These are phyloP conservation scores for Coelastrella sp. DNA, from an alignment of 139 green algal species.

Conservation along the genomic window DNA sequence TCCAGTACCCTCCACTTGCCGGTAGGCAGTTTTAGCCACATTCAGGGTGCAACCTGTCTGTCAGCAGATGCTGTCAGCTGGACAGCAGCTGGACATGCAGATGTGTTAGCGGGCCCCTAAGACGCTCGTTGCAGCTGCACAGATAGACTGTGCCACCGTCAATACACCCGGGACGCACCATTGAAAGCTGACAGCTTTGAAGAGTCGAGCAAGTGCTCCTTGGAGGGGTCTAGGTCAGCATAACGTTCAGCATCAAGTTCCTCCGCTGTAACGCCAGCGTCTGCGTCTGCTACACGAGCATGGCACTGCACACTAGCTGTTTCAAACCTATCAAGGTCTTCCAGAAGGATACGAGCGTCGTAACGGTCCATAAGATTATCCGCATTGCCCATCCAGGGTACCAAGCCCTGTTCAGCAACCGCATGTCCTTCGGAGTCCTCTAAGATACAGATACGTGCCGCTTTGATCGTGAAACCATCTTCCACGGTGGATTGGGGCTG, in stretches of 20 bases:
- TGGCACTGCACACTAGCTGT: not conserved
- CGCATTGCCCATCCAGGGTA: not conserved
- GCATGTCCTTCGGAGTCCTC: not conserved
- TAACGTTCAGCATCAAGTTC: conserved; percentile 34
- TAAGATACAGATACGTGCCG: not conserved
- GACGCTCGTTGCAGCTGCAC: not conserved
- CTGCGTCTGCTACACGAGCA: not conserved
- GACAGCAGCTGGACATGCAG: not conserved
- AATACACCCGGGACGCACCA: not conserved
- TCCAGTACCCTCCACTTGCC: not conserved
- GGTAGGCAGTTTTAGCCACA: not conserved
- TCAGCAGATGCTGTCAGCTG: not conserved
- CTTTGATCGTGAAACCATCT: not conserved
- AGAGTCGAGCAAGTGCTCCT: not conserved
- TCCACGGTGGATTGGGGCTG: not conserved
- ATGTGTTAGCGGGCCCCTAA: not conserved
- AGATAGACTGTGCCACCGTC: not conserved
- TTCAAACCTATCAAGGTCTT: conserved; percentile 6
- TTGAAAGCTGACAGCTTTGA: not conserved
- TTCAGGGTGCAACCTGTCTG: not conserved
- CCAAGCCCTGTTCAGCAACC: not conserved
- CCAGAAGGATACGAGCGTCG: conserved; percentile 22
- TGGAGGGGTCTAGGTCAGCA: not conserved
- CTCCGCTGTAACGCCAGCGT: not conserved
- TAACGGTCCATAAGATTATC: conserved; percentile 20